Evolutionary conservation across 495 filamentous ascomycete genomes (phyloP).

Genomic region (Neurospora sp.): DNA sequence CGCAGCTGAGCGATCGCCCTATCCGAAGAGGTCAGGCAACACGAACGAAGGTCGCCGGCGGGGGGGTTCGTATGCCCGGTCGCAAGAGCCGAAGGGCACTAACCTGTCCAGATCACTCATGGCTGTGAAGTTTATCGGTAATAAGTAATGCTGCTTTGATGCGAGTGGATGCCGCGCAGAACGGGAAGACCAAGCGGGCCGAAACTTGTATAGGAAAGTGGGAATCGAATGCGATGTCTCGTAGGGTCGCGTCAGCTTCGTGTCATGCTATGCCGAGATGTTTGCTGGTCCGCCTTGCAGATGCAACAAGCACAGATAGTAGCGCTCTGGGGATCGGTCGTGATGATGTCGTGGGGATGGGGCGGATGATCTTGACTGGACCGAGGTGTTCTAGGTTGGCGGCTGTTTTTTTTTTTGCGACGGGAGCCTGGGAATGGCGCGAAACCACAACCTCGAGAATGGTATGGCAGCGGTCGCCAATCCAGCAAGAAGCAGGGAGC

Average conservation of each 20-base stretch:
- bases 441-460: neutral
- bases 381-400: neutral
- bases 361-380: neutral
- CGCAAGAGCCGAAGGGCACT: neutral
- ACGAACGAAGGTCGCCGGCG: neutral
- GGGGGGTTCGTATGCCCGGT: conserved; percentile 41
- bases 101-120: conserved; percentile 26
- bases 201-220: conserved; percentile 1
- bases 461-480: neutral
- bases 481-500: neutral
- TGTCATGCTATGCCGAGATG: neutral
- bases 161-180: neutral
- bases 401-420: neutral
- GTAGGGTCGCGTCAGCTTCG: neutral
- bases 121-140: neutral
- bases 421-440: neutral
- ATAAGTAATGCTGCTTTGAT: neutral
- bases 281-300: neutral
- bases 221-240: neutral
- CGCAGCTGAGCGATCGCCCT: conserved; percentile 91
- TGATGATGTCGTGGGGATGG: neutral
- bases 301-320: neutral
- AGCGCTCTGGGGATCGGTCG: neutral
- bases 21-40: neutral
- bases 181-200: neutral